Evolutionary conservation across 805 yeast genomes (phyloP).

Genomic region (Saccharomycopsis sp.): DNA sequence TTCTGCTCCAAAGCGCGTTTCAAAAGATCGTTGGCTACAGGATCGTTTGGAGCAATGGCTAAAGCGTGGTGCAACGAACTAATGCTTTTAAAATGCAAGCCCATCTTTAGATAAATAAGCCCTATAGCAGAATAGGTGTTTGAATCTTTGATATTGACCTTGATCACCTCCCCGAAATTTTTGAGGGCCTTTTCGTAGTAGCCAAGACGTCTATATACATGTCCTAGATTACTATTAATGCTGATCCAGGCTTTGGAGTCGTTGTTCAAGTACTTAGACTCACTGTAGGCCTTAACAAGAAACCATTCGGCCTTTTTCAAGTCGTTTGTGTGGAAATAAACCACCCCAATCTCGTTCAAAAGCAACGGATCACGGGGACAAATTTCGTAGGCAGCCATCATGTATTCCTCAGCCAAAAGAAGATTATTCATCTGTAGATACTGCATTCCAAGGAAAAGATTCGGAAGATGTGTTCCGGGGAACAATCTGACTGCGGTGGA

Average conservation of each 20-base stretch:
- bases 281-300: constrained; percentile 63
- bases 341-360: constrained; percentile 88
- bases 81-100: constrained; percentile 59
- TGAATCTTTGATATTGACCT: constrained; percentile 61
- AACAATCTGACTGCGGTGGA: constrained; percentile 91
- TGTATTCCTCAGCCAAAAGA: constrained; percentile 79
- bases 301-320: constrained; percentile 61
- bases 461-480: constrained; percentile 86
- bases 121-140: constrained; percentile 82
- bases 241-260: constrained; percentile 82
- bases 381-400: constrained; percentile 63
- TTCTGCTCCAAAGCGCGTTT: constrained; percentile 61
- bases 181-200: constrained; percentile 59
- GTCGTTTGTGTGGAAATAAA: constrained; percentile 72
- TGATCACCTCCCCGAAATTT: constrained; percentile 71
- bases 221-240: constrained; percentile 81
- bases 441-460: constrained; percentile 92
- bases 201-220: constrained; percentile 68
- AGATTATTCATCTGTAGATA: constrained; percentile 82
- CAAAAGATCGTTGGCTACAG: constrained; percentile 75
- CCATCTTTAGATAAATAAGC: constrained; percentile 65
- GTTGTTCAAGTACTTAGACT: constrained; percentile 61
- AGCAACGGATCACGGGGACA: constrained; percentile 84
- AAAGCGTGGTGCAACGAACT: constrained; percentile 75
- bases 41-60: constrained; percentile 71